These are phyloP conservation scores for Mimosa bimucronata DNA, from an alignment of 306 rosid genomes.

Conservation along the genomic window DNA sequence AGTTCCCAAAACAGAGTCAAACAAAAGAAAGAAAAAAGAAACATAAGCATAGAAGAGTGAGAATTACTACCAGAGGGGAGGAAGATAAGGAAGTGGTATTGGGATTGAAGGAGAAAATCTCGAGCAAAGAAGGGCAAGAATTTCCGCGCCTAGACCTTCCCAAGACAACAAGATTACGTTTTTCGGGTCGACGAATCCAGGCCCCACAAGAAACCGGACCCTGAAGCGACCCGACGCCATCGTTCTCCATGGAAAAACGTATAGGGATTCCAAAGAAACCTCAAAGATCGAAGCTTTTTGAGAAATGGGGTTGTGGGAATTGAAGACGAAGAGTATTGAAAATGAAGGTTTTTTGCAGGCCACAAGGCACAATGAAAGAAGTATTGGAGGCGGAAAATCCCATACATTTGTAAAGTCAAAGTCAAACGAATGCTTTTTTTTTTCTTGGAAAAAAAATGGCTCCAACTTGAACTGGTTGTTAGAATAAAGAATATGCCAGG, in stretches of 20 bases:
- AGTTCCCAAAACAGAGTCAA: too few relatives aligned
- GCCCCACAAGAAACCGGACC: constrained; percentile 82
- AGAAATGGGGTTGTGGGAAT: constrained; percentile 26
- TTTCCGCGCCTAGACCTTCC: constrained; percentile 66
- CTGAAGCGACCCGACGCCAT: constrained; percentile 57
- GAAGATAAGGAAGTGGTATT: constrained; percentile 66
- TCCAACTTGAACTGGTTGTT: not conserved
- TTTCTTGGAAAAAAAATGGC: not conserved
- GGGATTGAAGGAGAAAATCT: constrained; percentile 80
- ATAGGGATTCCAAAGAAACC: not conserved
- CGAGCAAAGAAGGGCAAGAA: constrained; percentile 64
- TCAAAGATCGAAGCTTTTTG: constrained; percentile 8
- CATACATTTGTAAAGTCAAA: not conserved
- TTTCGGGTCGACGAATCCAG: constrained; percentile 95
- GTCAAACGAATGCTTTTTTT: not conserved
- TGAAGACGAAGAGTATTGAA: constrained; percentile 8
- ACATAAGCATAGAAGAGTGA: too few relatives aligned
- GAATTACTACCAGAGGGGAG: constrained; percentile 83
- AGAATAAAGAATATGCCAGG: not conserved
- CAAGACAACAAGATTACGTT: constrained; percentile 52
- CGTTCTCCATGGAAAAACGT: constrained; percentile 49
- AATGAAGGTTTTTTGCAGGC: not conserved
- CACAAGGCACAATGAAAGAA: not conserved
- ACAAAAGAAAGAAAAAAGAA: too few relatives aligned
- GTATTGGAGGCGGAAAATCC: not conserved